Percentiles rank a stretch among this genome's conserved stretches.
Conservation (phyloP, 2,329 filamentous ascomycete species). For the Ceratocystis cubensis region DNA sequence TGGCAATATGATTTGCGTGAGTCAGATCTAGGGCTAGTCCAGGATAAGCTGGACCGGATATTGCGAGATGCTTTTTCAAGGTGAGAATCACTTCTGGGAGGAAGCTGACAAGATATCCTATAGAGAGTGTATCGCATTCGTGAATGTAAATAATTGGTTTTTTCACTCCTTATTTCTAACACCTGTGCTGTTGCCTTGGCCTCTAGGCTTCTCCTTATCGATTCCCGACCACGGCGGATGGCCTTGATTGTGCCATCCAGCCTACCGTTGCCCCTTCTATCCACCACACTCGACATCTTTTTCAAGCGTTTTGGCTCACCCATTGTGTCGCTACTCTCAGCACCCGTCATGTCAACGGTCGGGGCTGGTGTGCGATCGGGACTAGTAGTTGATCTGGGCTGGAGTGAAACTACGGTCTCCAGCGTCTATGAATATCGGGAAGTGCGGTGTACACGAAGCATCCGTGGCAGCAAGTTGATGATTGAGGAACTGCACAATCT, state of each 20-base stretch:
- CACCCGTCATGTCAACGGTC: conserved; percentile 59
- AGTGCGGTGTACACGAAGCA: conserved; percentile 54
- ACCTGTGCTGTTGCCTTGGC: neutral
- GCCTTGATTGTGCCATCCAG: conserved; percentile 65
- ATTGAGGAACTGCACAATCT: conserved; percentile 56
- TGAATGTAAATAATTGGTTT: neutral
- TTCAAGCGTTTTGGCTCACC: conserved; percentile 73
- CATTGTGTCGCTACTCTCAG: conserved; percentile 66
- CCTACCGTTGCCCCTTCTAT: conserved; percentile 65
- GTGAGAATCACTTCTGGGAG: conserved; percentile 31
- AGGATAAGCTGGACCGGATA: conserved; percentile 75
- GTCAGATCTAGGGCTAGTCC: conserved; percentile 64
- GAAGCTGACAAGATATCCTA: conserved; percentile 30
- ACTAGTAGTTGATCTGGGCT: conserved; percentile 79
- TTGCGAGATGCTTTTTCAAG: conserved; percentile 72
- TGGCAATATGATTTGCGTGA: conserved; percentile 65
- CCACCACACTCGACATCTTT: conserved; percentile 60
- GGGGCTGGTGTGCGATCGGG: conserved; percentile 77
- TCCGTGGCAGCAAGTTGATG: conserved; percentile 62
- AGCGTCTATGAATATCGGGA: conserved; percentile 85
- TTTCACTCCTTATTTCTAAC: neutral
- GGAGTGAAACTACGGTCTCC: conserved; percentile 78
- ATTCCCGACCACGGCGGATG: conserved; percentile 62
- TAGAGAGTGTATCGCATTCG: too few species aligned
- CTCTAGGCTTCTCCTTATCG: conserved; percentile 50